phyloP scores from a whole-genome alignment of 331 rosid species.

The Rhamnella rubrinervis region DNA sequence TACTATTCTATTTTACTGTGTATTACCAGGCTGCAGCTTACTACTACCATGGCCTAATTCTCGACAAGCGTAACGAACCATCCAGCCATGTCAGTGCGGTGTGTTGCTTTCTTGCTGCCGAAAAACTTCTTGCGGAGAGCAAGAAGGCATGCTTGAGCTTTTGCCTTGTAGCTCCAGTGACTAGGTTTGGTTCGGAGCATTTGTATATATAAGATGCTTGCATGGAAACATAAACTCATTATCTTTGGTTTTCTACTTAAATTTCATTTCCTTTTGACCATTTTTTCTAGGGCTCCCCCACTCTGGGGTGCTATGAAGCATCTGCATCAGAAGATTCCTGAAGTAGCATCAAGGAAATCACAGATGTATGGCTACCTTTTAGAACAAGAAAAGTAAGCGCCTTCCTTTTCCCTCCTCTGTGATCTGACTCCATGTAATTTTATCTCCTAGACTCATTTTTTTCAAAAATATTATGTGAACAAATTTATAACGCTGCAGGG shows the following conservation, averaged over 20 bases:
- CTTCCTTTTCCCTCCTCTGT: slow-evolving; percentile 1
- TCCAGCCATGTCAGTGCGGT: slow-evolving; percentile 60
- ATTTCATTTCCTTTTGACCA: not conserved
- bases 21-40: slow-evolving; percentile 79
- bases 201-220: not conserved
- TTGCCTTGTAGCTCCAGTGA: slow-evolving; percentile 85
- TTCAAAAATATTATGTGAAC: not conserved
- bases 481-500: slow-evolving; percentile 48
- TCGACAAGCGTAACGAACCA: slow-evolving; percentile 84
- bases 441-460: not conserved
- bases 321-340: slow-evolving; percentile 80
- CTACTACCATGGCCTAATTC: slow-evolving; percentile 87
- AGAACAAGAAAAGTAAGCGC: slow-evolving; percentile 79
- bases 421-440: not conserved
- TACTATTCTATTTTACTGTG: not conserved
- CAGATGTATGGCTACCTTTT: slow-evolving; percentile 83
- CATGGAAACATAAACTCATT: not conserved
- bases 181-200: slow-evolving; percentile 51
- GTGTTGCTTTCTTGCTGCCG: slow-evolving; percentile 91
- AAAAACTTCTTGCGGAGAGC: slow-evolving; percentile 76
- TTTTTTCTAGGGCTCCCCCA: slow-evolving; percentile 71
- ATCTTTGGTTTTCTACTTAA: not conserved
- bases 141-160: slow-evolving; percentile 81
- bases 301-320: slow-evolving; percentile 84
- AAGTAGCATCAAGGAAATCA: slow-evolving; percentile 83